Base-by-base conservation (phyloP, 2,329 filamentous ascomycete genomes). In the Zopfia rhizophila region DNA sequence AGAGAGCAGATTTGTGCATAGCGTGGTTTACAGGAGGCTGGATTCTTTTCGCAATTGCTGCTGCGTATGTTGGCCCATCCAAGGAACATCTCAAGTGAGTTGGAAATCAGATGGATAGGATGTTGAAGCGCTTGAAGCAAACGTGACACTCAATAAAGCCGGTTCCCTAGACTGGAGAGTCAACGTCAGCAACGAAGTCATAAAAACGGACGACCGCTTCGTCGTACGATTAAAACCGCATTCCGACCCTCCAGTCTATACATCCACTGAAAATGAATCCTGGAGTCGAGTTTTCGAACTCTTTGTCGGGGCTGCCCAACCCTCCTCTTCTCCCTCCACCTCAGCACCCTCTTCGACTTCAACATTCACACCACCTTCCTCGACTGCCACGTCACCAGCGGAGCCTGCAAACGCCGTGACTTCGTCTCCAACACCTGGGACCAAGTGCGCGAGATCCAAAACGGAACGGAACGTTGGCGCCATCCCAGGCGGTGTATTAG, bases 201-300 rank as follows among this genome's bases (percentile, higher is more conserved):
- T 43, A 11, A 8, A 43, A 27, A 32, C 31, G 8, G 36, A 38
- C 17, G 4, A n/a, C 1, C 19, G 23, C 13, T 48, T 43, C 32
- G 45, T 48, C 11, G 22, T 48, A 11, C 30, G 45, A 8, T 27
- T 48, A 2, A 43, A 38, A 17, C 45, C 45, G 7, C 45, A 48
- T 14, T 23, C 45, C 7, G 25, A 38, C 14, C 45, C 45, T 4
- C 45, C 45, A 5, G 10, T 48, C 22, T 48, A 43, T 27, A 48
- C 38, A 7, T 5, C 10, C 22, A 48, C 32, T 7, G 12, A 48
- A n/a, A 48, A 43, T n/a, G 38, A 48, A 18, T 23, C 23, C 8
- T 33, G 38, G n/a, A 43, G 38, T 36, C 45, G 45, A 7, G 45
- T 38, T 7, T 48, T 48, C 17, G 31, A 14, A 4, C 13, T 48